Evolutionary conservation across 495 filamentous ascomycete species (phyloP).

Genomic region (Neurospora hispaniola): DNA sequence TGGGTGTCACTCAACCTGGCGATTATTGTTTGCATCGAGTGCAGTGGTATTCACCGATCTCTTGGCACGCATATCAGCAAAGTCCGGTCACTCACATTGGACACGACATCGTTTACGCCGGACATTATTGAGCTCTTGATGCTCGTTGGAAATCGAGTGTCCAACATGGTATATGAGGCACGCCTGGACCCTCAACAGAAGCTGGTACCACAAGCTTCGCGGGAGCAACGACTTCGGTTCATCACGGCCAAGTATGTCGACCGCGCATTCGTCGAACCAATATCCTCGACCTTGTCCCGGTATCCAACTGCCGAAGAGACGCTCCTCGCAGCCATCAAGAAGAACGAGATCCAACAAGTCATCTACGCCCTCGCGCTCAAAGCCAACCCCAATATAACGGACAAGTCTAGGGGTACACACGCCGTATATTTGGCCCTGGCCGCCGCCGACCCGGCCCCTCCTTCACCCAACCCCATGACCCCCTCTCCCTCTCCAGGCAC

Average conservation of each 20-base stretch:
- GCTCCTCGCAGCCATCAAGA: conserved; percentile 86
- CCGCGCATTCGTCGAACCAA: conserved; percentile 63
- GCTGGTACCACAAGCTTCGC: conserved; percentile 61
- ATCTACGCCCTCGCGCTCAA: conserved; percentile 82
- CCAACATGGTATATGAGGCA: conserved; percentile 95
- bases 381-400: conserved; percentile 77
- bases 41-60: conserved; percentile 93
- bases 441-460: conserved; percentile 82
- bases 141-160: conserved; percentile 83
- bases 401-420: conserved; percentile 81
- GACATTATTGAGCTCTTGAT: conserved; percentile 94
- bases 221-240: conserved; percentile 83
- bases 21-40: conserved; percentile 96
- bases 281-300: conserved; percentile 63
- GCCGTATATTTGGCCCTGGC: conserved; percentile 83
- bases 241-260: conserved; percentile 95
- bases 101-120: conserved; percentile 89
- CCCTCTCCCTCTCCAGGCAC: conserved; percentile 7
- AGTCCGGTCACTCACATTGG: conserved; percentile 86
- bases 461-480: conserved; percentile 34
- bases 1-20: conserved; percentile 99
- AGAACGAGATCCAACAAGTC: conserved; percentile 83
- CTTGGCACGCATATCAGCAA: conserved; percentile 97
- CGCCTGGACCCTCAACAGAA: conserved; percentile 62
- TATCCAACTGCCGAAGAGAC: conserved; percentile 79